phyloP scores from a whole-genome alignment of 306 rosid species.

The Quercus mongolica region DNA sequence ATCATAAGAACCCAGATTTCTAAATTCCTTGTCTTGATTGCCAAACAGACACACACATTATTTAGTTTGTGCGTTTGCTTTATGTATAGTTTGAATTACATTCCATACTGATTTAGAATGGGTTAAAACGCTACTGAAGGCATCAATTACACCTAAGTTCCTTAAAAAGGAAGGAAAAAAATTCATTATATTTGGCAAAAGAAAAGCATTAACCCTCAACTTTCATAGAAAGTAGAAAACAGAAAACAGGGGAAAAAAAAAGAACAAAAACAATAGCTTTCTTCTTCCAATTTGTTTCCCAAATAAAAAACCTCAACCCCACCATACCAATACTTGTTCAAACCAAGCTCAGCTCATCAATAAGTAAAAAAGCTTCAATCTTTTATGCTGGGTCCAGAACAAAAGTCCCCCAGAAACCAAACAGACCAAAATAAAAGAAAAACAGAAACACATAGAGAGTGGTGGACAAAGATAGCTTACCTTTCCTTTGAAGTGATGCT shows the following conservation, averaged over 20 bases:
- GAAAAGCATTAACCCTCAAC: neutral
- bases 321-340: neutral
- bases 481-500: conserved; percentile 80
- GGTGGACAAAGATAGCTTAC: conserved; percentile 22
- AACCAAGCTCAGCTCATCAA: neutral
- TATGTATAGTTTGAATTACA: neutral
- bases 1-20: neutral
- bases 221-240: neutral
- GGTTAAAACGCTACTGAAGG: neutral
- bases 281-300: neutral
- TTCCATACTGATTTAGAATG: neutral
- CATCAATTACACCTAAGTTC: neutral
- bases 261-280: neutral
- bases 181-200: neutral
- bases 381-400: neutral
- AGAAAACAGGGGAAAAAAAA: neutral
- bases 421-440: neutral
- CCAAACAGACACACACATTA: neutral
- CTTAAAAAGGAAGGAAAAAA: neutral
- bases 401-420: neutral
- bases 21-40: neutral
- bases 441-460: neutral
- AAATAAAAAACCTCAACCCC: neutral
- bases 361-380: neutral
- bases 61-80: neutral